phyloP scores from a whole-genome alignment of 805 yeast genomes.

The Wickerhamiella shivajii region DNA sequence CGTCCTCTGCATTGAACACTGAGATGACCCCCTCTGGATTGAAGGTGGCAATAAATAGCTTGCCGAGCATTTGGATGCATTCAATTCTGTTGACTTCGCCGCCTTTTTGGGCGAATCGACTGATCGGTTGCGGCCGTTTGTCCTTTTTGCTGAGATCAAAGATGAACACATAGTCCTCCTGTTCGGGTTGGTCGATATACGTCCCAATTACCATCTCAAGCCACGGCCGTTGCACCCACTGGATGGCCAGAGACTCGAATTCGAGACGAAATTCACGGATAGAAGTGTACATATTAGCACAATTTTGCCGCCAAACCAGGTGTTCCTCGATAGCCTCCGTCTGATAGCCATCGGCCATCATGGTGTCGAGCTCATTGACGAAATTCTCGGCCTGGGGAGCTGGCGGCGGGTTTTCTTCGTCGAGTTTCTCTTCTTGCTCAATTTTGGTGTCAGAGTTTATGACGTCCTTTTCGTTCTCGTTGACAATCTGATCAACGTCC shows the following conservation, averaged over 20 bases:
- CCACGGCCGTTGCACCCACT: no score
- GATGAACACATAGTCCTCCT: no score
- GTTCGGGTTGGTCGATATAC: not conserved
- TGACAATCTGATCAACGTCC: no score
- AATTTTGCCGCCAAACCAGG: constrained; percentile 68
- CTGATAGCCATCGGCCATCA: constrained; percentile 8
- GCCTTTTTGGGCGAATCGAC: no score
- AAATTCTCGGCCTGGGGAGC: not conserved
- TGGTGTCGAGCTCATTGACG: not conserved
- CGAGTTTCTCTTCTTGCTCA: no score
- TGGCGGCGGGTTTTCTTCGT: not conserved
- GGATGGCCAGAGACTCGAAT: constrained; percentile 58
- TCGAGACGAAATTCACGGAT: constrained; percentile 52
- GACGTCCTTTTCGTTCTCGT: no score
- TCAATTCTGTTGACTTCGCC: constrained; percentile 11
- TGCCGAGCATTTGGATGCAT: no score
- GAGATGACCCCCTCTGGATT: constrained; percentile 10
- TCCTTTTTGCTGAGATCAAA: no score
- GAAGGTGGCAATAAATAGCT: constrained; percentile 11
- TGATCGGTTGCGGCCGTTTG: no score
- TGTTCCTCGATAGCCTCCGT: constrained; percentile 15
- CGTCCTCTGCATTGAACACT: constrained; percentile 4
- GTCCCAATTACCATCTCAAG: constrained; percentile 1
- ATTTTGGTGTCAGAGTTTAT: no score
- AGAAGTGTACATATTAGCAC: constrained; percentile 62